Base-by-base conservation (phyloP, 495 filamentous ascomycete genomes). In the Aspergillus baeticus region DNA sequence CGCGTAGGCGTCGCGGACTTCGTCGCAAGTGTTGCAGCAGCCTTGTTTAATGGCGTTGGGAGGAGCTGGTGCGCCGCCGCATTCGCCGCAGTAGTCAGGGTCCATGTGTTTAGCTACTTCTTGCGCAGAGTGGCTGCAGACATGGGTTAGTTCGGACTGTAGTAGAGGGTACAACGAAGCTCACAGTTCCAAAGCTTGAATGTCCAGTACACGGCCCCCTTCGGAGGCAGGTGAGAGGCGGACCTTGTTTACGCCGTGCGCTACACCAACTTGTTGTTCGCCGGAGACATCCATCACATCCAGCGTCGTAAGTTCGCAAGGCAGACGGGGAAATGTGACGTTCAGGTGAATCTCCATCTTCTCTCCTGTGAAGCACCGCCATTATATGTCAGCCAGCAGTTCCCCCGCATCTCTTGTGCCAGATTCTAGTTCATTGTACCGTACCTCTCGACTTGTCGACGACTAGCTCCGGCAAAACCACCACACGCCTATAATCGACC, bases 261-360 rank as follows among this genome's bases (percentile, higher is more conserved):
- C 84, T 51, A 98, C 89, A 38, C 94, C 95, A 46, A 87, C 86
- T 67, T 98, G 94, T 67, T 96, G 88, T 69, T 98, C 94, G 38
- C 94, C 94, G 13, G 90, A 95, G 10, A 98, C 92, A 72, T 98
- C 94, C 94, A 98, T 98, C 35, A 98, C 93, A 68, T 98, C 94
- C 60, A 98, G 84, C 14, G 94, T 97, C 48, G 98, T 75, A 44
- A 98, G 85, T 71, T 98, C 92, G 76, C 94, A 98, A 31, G 94
- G 94, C 29, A 98, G 78, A 31, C 86, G 86, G 5, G 95, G 94
- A 72, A 98, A 98, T 17, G 90, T 93, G 60, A 98, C 90, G 78
- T 98, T 98, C 76, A 98, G 81, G 70, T 96, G 91, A 58, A 98
- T 98, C 63, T 98, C 94, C 90, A 98, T 96, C 69, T 91, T 88